Conservation (phyloP, 2,329 filamentous ascomycete species). For the Teratosphaeria pseudoeucalypti region DNA sequence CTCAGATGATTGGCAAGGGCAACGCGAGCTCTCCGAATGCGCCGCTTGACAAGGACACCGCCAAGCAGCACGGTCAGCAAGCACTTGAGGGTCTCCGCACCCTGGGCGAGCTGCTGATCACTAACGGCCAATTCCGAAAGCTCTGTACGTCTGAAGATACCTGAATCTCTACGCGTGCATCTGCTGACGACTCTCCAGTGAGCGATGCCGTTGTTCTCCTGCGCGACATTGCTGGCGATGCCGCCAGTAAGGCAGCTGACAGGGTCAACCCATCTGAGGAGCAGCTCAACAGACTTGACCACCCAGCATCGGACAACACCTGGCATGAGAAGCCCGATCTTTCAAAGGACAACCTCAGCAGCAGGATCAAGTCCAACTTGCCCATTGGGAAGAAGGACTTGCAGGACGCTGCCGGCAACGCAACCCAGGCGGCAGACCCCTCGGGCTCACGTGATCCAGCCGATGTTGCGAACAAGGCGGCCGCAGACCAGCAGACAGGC, state of each 20-base stretch:
- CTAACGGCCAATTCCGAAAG: slow-evolving; percentile 93
- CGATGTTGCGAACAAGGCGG: slow-evolving; percentile 43
- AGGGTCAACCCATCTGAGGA: slow-evolving; percentile 70
- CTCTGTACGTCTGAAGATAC: slow-evolving; percentile 50
- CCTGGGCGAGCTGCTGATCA: slow-evolving; percentile 78
- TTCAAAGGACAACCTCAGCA: slow-evolving; percentile 58
- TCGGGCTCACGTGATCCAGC: slow-evolving; percentile 43
- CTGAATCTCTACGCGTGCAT: neutral
- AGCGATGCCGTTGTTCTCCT: slow-evolving; percentile 71
- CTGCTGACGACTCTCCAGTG: slow-evolving; percentile 35
- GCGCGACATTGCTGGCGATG: slow-evolving; percentile 86
- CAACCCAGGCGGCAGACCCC: slow-evolving; percentile 48
- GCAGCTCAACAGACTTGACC: slow-evolving; percentile 63
- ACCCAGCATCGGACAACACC: slow-evolving; percentile 78
- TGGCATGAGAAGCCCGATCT: slow-evolving; percentile 49
- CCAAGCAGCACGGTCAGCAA: slow-evolving; percentile 73
- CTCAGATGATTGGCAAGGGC: slow-evolving; percentile 60
- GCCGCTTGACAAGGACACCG: slow-evolving; percentile 64
- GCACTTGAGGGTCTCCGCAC: slow-evolving; percentile 78
- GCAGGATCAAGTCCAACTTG: slow-evolving; percentile 52
- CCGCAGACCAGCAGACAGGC: slow-evolving; percentile 42
- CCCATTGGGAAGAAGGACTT: slow-evolving; percentile 49
- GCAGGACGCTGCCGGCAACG: slow-evolving; percentile 49
- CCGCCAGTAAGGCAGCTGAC: slow-evolving; percentile 66
- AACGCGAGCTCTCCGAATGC: slow-evolving; percentile 52